A percentile compares a stretch with the other conserved stretches of the same genome.
Evolutionary conservation across 164 flowering plant genomes (phyloP).

Genomic region (Hamamelis virginiana): DNA sequence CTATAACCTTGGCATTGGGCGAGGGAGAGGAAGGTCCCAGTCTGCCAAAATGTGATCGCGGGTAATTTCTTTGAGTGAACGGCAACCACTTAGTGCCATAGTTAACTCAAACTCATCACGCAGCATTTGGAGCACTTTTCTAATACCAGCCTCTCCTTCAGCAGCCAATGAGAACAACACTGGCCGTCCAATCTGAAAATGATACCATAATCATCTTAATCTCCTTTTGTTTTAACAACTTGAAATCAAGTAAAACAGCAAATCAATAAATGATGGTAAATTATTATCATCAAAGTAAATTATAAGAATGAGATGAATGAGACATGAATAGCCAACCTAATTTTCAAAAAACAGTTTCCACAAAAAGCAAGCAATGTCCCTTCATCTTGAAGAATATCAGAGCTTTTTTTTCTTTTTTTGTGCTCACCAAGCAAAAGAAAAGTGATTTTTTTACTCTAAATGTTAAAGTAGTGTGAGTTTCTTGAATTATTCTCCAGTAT

Average conservation of each 20-base stretch:
- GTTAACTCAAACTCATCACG: slow-evolving; percentile 94
- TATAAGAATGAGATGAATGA: too few species aligned
- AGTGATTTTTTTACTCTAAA: too few species aligned
- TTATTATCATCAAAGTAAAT: too few species aligned
- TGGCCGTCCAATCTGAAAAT: slow-evolving; percentile 84
- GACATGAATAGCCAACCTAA: too few species aligned
- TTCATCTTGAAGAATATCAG: too few species aligned
- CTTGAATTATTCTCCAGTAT: too few species aligned
- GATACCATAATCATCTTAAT: neutral
- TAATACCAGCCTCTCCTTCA: slow-evolving; percentile 89
- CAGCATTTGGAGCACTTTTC: slow-evolving; percentile 86
- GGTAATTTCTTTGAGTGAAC: slow-evolving; percentile 75
- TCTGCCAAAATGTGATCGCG: slow-evolving; percentile 72
- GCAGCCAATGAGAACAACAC: slow-evolving; percentile 81
- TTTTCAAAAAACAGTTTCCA: too few species aligned
- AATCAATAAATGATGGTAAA: too few species aligned
- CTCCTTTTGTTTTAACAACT: neutral
- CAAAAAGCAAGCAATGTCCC: too few species aligned
- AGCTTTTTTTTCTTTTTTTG: too few species aligned
- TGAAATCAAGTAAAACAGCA: neutral
- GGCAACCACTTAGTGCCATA: slow-evolving; percentile 91
- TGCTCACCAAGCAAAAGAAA: too few species aligned
- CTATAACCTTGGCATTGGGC: slow-evolving; percentile 34
- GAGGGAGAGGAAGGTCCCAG: slow-evolving; percentile 48
- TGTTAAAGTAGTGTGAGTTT: too few species aligned